These are phyloP conservation scores for Hortaea sp. DNA, from an alignment of 2,329 filamentous ascomycete genomes.

Conservation along the genomic window DNA sequence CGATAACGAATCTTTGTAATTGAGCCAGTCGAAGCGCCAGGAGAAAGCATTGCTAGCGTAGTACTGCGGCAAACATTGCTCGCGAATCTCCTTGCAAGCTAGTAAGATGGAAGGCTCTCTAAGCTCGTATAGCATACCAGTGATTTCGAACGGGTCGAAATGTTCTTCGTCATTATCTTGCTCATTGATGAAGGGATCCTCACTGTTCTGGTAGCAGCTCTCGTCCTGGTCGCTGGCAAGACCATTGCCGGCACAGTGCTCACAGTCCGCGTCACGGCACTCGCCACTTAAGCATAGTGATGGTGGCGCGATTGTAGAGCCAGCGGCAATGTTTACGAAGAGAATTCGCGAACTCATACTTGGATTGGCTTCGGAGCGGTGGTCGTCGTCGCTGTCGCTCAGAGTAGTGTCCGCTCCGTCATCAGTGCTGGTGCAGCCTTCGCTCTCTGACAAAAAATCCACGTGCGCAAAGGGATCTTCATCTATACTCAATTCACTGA, in stretches of 20 bases:
- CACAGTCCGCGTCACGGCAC: neutral
- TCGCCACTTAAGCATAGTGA: neutral
- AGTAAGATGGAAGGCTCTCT: constrained; percentile 6
- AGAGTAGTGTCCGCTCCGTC: no score
- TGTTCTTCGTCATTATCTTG: constrained; percentile 3
- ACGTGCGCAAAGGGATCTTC: no score
- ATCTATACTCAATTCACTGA: no score
- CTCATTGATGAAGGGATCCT: neutral
- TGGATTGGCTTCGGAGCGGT: no score
- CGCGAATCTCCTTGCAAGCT: constrained; percentile 5
- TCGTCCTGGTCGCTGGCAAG: neutral
- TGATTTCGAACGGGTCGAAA: constrained; percentile 3
- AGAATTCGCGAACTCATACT: no score
- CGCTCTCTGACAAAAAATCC: no score
- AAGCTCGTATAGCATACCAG: constrained; percentile 8
- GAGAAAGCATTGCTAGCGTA: constrained; percentile 7
- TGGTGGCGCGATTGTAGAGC: neutral
- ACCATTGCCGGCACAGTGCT: constrained; percentile 1
- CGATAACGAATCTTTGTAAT: constrained; percentile 2
- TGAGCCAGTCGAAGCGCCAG: constrained; percentile 7
- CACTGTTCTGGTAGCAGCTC: constrained; percentile 2
- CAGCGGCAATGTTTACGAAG: no score
- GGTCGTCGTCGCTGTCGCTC: no score
- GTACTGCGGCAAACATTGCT: constrained; percentile 7
- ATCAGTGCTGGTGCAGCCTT: no score